Evolutionary conservation across 2,329 filamentous ascomycete species (phyloP), one percentile per base, ranked within the genome.

Genomic region (Fusarium continuum): DNA sequence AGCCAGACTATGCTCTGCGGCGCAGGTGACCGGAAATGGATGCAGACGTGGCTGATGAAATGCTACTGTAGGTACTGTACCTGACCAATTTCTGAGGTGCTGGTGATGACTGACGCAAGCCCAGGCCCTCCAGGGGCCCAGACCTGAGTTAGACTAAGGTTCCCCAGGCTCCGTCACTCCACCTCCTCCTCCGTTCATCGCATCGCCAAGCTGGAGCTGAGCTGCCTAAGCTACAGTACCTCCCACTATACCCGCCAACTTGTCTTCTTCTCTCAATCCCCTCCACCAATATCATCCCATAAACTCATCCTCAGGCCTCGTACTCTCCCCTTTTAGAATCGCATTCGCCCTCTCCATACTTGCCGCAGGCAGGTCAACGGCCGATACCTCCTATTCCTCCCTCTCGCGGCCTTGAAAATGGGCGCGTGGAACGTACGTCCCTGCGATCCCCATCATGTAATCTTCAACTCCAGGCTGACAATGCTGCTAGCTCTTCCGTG

Each of bases 401-500:
- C 36, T 58, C 31, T 25, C 10, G 55, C 61, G 44, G 58, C 57
- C 38, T 64, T 57, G 71, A 74, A 50, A 64, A 80, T 79, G 77
- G 72, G 73, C 52, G 74, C 75, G 54, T 80, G 76, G 72, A 79
- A 80, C 67, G 77, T 78, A 70, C 56, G 74, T 73, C 28, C 20
- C 46, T 43, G 10, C 38, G 22, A 32, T n/a, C n/a, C 22, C 23
- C 26, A 26, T 53, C 28, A 45, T 41, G 32, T 31, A 13, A 19
- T 44, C 36, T 16, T 32, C 19, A 8, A 2, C 23, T 35, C 11
- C 14, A 34, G 34, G 43, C 64, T 70, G 23, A 67, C 50, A 34
- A 14, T 26, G 11, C 8, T n/a, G 20, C 9, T 41, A 87, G 85
- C 64, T 85, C 70, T 87, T 97, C 78, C 91, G 92, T 72, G 85